These are phyloP conservation scores for Thecaphora thlaspeos DNA, from an alignment of 1,284 basidiomycete genomes.

Conservation along the genomic window DNA sequence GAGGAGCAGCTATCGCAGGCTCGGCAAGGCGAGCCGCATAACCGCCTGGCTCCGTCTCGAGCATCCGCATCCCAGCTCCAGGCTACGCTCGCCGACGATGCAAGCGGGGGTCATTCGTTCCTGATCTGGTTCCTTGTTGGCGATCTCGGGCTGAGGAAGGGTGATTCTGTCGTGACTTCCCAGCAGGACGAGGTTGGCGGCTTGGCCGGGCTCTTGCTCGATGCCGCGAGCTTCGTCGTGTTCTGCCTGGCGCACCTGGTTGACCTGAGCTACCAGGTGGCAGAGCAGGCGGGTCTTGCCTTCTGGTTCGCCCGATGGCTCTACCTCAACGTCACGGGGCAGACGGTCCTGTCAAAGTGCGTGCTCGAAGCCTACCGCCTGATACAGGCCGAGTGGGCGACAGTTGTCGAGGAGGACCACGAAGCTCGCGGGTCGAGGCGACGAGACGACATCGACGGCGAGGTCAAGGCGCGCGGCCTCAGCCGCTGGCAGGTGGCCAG, in stretches of 20 bases:
- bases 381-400: conserved; percentile 51
- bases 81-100: too few relatives aligned
- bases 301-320: conserved; percentile 54
- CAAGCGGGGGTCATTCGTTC: conserved; percentile 13
- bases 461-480: conserved; percentile 36
- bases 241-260: conserved; percentile 50
- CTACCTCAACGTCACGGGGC: conserved; percentile 46
- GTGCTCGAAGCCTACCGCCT: conserved; percentile 46
- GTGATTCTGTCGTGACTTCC: conserved; percentile 5
- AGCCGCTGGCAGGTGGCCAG: conserved; percentile 47
- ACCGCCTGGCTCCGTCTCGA: too few relatives aligned
- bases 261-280: conserved; percentile 34
- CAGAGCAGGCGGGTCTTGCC: conserved; percentile 24
- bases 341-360: conserved; percentile 49
- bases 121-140: conserved; percentile 46
- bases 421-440: conserved; percentile 36
- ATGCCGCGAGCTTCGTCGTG: conserved; percentile 38
- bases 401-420: conserved; percentile 51
- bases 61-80: too few relatives aligned
- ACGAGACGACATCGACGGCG: conserved; percentile 1
- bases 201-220: conserved; percentile 11
- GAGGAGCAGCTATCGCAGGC: too few relatives aligned
- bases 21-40: too few relatives aligned
- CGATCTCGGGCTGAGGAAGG: conserved; percentile 17
- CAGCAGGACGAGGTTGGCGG: conserved; percentile 21